These are phyloP conservation scores for Psilocybe cubensis DNA, from an alignment of 768 basidiomycete species.

Conservation along the genomic window DNA sequence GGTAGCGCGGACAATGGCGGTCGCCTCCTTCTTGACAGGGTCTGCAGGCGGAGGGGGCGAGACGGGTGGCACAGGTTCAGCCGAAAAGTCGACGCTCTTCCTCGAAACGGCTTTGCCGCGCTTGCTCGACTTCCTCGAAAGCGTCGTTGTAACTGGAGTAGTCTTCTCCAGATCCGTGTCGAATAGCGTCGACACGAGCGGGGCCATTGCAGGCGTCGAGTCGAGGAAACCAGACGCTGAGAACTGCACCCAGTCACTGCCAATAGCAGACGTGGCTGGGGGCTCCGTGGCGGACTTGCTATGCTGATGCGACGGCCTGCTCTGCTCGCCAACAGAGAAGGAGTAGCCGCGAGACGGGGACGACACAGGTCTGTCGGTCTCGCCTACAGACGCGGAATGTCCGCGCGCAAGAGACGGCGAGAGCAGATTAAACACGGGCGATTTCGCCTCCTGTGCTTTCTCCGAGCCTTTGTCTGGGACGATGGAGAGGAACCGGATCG, in stretches of 20 bases:
- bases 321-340: conserved; percentile 23
- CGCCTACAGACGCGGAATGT: conserved; percentile 27
- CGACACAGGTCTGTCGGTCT: conserved; percentile 21
- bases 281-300: conserved; percentile 36
- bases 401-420: conserved; percentile 31
- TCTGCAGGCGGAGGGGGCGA: not conserved
- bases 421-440: conserved; percentile 32
- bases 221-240: conserved; percentile 65
- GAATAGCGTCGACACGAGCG: conserved; percentile 59
- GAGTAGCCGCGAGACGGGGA: conserved; percentile 33
- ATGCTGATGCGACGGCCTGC: conserved; percentile 22
- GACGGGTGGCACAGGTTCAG: conserved; percentile 1
- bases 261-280: conserved; percentile 30
- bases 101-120: conserved; percentile 21
- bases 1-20: conserved; percentile 41
- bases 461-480: conserved; percentile 43
- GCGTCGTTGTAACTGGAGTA: conserved; percentile 22
- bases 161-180: conserved; percentile 61
- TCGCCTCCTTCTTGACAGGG: conserved; percentile 17
- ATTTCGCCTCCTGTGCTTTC: conserved; percentile 30
- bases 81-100: conserved; percentile 28
- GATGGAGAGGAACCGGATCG: conserved; percentile 54
- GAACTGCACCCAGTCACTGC: conserved; percentile 71
- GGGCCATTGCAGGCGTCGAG: conserved; percentile 36
- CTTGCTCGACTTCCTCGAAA: conserved; percentile 28